phyloP scores from a whole-genome alignment of 192 early-diverging fungal species.

The Allomyces macrogynus region DNA sequence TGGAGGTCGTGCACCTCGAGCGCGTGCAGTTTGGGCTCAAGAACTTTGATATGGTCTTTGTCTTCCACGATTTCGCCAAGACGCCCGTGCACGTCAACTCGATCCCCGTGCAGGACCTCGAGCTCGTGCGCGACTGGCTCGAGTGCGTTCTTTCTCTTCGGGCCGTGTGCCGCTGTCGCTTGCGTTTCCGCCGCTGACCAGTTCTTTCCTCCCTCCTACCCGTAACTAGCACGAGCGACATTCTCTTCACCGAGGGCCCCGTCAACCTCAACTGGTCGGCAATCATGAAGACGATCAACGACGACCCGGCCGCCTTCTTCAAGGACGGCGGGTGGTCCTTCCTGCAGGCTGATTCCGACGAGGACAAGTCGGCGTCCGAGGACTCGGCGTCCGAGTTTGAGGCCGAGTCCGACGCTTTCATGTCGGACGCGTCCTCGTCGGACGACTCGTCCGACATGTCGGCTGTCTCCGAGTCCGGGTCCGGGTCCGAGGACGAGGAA shows the following conservation, averaged over 20 bases:
- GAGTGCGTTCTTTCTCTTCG: conserved; percentile 24
- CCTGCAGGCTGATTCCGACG: conserved; percentile 44
- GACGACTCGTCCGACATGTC: conserved; percentile 7
- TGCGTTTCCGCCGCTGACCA: not conserved
- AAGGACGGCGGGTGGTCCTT: conserved; percentile 83
- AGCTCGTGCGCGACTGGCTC: conserved; percentile 90
- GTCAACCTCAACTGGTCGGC: conserved; percentile 84
- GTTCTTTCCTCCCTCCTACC: not conserved
- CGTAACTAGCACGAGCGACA: conserved; percentile 64
- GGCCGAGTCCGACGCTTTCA: not conserved
- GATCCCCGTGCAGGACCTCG: conserved; percentile 74
- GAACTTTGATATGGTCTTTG: conserved; percentile 97
- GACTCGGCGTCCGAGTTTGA: conserved; percentile 13
- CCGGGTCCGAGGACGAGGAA: not conserved
- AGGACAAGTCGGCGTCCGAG: conserved; percentile 37
- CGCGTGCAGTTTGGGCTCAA: conserved; percentile 91
- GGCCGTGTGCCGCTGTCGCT: not conserved
- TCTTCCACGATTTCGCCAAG: conserved; percentile 81
- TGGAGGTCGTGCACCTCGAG: conserved; percentile 90
- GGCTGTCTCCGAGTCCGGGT: not conserved
- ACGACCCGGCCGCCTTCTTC: conserved; percentile 82
- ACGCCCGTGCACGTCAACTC: conserved; percentile 89
- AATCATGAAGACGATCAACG: conserved; percentile 96
- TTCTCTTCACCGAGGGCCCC: conserved; percentile 80
- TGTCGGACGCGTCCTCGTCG: not conserved